Base-by-base conservation (phyloP, 768 basidiomycete species). In the Suillus spraguei region DNA sequence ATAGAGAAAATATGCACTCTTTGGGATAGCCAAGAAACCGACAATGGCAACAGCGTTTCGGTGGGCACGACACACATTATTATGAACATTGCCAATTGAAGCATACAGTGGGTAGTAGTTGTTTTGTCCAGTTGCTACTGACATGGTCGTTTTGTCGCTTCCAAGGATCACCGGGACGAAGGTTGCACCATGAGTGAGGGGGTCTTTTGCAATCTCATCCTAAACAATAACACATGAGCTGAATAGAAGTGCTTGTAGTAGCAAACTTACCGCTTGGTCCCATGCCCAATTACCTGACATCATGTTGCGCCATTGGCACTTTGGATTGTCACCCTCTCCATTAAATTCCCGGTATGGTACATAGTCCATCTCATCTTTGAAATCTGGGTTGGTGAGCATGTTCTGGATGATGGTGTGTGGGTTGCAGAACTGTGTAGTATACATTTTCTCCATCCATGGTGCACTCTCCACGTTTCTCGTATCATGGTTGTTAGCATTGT, bases 21-120 rank as follows among this genome's bases (percentile, higher is more conserved):
- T 74, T 8, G 68, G 68, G 33, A 76, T 72, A 2, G 70, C 60
- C 2, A 75, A 60, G 49, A 76, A 75, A 0, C 50, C 67, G 4
- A 75, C 11, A 1, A 68, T 4, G 0, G 62, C 50, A 0, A 74
- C 52, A 0, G 66, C 69, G 33, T 69, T 58, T 2, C 64, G 54
- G 22, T 73, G 72, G 0, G 67, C 71, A 20, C 71, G 59, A 1
- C 66, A 62, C 1, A 72, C 65, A 56, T 62, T 58, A 33, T 74
- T 74, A 24, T 62, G 60, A 2, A 72, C 39, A 39, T 68, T 67
- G 2, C 75, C 71, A 8, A 67, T 53, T 2, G 33, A 53, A 1
- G 9, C 24, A 36, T 75, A 76, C 4, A 76, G 32, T 0, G 72
- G 74, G 28, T 71, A 68, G 50, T 69, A 77, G 2, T 74, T 63